Evolutionary conservation across 2,329 filamentous ascomycete species (phyloP), one percentile per base, ranked within the genome.

Genomic region (Apiospora koreana): DNA sequence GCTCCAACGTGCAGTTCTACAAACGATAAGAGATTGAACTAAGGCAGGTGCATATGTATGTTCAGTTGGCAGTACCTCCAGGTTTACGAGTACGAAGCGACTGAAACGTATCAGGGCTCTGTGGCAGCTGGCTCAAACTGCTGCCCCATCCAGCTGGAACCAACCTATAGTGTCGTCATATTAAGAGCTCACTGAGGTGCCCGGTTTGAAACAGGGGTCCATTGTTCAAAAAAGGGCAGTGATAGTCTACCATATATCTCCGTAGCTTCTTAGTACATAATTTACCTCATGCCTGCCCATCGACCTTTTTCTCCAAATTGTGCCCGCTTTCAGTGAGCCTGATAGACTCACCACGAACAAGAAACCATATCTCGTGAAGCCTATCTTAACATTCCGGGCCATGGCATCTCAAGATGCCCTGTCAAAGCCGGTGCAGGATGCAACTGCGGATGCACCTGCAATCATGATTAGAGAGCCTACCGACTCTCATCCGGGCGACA

Each of bases 401-500:
- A 62, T 62, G 54, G 21, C 54, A 38, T 35, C 31, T 12, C 54
- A 62, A 62, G 54, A 62, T 9, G 9, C 54, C 12, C 31, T 38
- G 31, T 62, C 54, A n/a, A n/a, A 62, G 54, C 54, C 54, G 41
- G 41, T 43, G 41, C 41, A 43, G 41, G 12, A 43, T 43, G 54
- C 54, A 38, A 43, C 41, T 43, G 41, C 41, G 28, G 18, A 18
- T n/a, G 28, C 28, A 6, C 28, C 31, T 38, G 54, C 28, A 14
- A 62, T 35, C 5, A 23, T 18, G 10, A 16, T 28, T 4, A 5
- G 48, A 12, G 54, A 62, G 4, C 66, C 43, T 54, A 16, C 21
- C 8, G 28, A 23, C 31, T 21, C 25, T 16, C 77, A 78, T n/a
- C 77, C 77, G 1, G 77, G 77, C 42, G 78, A 79, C 43, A 68